phyloP scores from a whole-genome alignment of 371 early-diverging fungal genomes.

The Saksenaea vasiformis region DNA sequence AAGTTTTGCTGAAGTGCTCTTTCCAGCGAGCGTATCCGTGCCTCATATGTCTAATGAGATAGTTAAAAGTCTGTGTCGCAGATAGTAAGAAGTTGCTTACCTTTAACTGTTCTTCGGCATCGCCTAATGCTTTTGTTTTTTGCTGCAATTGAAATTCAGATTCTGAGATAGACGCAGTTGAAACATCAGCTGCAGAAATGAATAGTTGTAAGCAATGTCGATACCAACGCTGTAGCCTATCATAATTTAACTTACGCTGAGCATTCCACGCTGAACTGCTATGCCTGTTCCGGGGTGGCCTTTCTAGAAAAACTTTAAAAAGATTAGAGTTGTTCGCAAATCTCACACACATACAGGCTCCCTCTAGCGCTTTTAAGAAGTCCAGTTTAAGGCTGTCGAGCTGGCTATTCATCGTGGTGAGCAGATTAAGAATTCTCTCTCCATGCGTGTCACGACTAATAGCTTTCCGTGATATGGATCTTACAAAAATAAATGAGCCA shows the following conservation, averaged over 20 bases:
- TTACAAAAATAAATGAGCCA: not conserved
- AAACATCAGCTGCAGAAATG: not conserved
- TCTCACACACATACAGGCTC: constrained; percentile 31
- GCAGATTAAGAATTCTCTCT: constrained; percentile 33
- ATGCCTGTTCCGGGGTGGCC: not conserved
- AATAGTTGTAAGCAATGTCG: not conserved
- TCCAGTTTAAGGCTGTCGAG: constrained; percentile 61
- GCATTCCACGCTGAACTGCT: not conserved
- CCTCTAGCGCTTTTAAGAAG: constrained; percentile 56
- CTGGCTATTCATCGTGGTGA: constrained; percentile 49
- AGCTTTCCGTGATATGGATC: not conserved
- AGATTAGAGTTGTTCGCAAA: not conserved
- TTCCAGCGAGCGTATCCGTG: constrained; percentile 49
- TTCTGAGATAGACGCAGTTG: constrained; percentile 14
- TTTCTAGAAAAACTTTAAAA: not conserved
- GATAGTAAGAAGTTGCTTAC: constrained; percentile 13
- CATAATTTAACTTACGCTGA: not conserved
- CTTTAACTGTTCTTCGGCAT: constrained; percentile 35
- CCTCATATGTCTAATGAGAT: constrained; percentile 38
- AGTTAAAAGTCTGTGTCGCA: not conserved
- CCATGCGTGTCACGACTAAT: not conserved
- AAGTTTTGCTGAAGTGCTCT: constrained; percentile 41
- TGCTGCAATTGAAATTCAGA: constrained; percentile 29
- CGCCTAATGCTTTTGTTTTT: constrained; percentile 39
- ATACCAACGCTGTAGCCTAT: constrained; percentile 17